Evolutionary conservation across 208 protist species (phyloP), one percentile per base, ranked within the genome.

Genomic region (Strigomonas galati): DNA sequence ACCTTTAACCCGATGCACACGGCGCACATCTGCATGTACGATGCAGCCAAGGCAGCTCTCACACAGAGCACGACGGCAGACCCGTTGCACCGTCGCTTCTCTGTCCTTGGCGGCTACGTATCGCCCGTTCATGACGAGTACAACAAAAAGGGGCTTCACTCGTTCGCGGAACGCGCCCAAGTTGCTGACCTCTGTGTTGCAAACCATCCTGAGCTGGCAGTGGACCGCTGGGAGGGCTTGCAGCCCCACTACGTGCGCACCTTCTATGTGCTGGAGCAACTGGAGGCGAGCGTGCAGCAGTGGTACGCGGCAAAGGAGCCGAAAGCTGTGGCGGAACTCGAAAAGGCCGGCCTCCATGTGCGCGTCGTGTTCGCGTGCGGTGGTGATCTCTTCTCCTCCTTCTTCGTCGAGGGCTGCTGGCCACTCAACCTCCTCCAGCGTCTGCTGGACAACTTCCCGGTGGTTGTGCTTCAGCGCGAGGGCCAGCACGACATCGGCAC

Each of bases 1-100:
- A 80, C 81, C 52, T 87, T 93, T 59, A 95, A 95, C 72, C 90
- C 90, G 0, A 79, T 93, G 12, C 90, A 95, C 59, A 74, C 72
- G 30, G 81, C 87, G 2, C 90, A 95, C 66, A 40, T 92, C 23
- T 66, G 66, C 14, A 71, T 92, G 6, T 92, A 85, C 64, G 52
- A 82, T 9, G 76, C 79, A 0, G 87, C 79, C 0, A 78, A 83
- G 30, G 12, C 44, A 3, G 52, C 61, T 6, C 35, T 92, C 19
- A 68, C 58, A 27, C 51, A 23, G 53, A 12, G 19, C 21, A 43
- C 10, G n/a, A 43, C 56, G 19, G 21, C 19, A 30, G 43, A 60
- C 23, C n/a, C 59, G 9, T 12, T 17, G 21, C 26, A 21, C 3
- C 37, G 27, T n/a, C 49, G 28, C 31, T 58, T 59, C 21, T 28